Evolutionary conservation across 345 rosid genomes (phyloP), one percentile per base, ranked within the genome.

Genomic region (Rhodamnia rubescens): DNA sequence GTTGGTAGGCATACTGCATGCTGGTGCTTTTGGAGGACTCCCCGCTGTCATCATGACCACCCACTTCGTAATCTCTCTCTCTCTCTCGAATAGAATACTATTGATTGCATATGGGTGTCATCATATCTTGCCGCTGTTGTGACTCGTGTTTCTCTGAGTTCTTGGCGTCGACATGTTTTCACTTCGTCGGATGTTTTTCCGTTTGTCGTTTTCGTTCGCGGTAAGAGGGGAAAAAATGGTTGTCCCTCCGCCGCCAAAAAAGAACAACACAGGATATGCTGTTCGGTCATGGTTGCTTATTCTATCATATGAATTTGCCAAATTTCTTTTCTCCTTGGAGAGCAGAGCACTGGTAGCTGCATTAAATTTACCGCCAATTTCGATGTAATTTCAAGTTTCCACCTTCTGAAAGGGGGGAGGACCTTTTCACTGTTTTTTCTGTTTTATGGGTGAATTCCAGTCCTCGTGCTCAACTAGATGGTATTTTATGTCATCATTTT

Each of bases 21-120:
- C 64, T 52, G 64, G 81, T 47, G 69, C 58, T 80, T 75, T 85
- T 54, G 53, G 83, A n/a, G 80, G 80, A 36, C 47, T 69, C 80
- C 80, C 47, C 11, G 55, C 84, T 53, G 83, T n/a, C 81, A 11
- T 27, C 84, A 85, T 80, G 87, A 52, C 87, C 15, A 83, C 87
- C 81, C 74, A 59, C 78, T 81, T 53, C 80, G 87, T 85, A 85
- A 49, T 53, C 49, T 54, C 56, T 59, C 53, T 49, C 42, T 27
- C 84, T 57, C 24, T 36, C 44, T 58, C 64, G 47, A 69, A 69
- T 69, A 32, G 80, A 5, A 36, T 32, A 36, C 80, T 69, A 69
- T 9, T 69, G 80, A 69, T 69, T 11, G 26, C 24, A 69, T 36
- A 21, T 69, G 80, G 80, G 26, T 69, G 80, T 36, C 1, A 69